Percentiles rank a stretch among this genome's conserved stretches.
These are phyloP conservation scores for Meyerozyma carpophila DNA, from an alignment of 1,139 yeast species.

Conservation along the genomic window DNA sequence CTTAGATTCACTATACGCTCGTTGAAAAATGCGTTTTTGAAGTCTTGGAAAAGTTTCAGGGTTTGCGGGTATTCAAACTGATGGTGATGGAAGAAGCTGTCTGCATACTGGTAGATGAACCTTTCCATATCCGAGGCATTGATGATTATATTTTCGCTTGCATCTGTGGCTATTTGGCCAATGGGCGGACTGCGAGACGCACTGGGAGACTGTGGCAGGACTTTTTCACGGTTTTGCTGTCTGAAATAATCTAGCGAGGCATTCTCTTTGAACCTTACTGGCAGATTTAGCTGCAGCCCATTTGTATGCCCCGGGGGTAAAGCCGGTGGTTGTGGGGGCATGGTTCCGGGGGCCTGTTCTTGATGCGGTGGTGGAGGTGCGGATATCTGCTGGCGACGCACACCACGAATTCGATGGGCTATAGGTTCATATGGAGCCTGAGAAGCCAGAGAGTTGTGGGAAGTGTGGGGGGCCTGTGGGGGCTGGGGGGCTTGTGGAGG, in stretches of 20 bases:
- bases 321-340: neutral
- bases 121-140: slow-evolving; percentile 42
- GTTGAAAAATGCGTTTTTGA: slow-evolving; percentile 45
- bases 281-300: neutral
- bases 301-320: neutral
- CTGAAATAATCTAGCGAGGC: neutral
- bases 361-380: neutral
- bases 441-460: neutral
- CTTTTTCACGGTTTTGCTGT: neutral
- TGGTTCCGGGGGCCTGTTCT: neutral
- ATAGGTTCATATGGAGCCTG: neutral
- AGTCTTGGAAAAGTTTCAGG: slow-evolving; percentile 43
- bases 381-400: neutral
- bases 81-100: slow-evolving; percentile 40
- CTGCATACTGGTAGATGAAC: slow-evolving; percentile 45
- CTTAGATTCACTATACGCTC: slow-evolving; percentile 39
- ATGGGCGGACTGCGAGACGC: neutral
- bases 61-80: slow-evolving; percentile 46
- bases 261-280: neutral
- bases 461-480: neutral
- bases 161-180: neutral
- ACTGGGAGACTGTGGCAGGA: neutral
- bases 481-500: neutral
- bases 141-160: slow-evolving; percentile 8
- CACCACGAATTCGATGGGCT: neutral